Conservation (phyloP, 352 stramenopile species). For the Globisporangium abappressorium region DNA sequence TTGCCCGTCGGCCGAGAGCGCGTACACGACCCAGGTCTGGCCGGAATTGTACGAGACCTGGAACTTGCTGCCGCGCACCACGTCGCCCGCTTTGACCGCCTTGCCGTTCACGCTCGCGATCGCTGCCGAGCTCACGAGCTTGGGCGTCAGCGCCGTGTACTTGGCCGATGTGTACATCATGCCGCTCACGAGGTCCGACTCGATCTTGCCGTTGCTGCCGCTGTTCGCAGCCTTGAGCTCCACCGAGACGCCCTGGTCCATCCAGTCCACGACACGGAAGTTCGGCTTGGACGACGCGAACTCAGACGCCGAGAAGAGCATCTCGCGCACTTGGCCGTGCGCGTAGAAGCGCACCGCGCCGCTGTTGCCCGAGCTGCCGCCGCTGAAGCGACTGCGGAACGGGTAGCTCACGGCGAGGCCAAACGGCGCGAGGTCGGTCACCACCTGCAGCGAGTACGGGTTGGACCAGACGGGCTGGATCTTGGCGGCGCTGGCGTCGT, state of each 20-base stretch:
- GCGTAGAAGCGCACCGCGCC: constrained; percentile 57
- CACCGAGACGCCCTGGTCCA: constrained; percentile 59
- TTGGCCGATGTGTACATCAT: constrained; percentile 67
- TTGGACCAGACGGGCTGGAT: constrained; percentile 60
- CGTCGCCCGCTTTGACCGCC: constrained; percentile 35
- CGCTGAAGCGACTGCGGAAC: constrained; percentile 58
- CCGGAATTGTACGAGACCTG: constrained; percentile 49
- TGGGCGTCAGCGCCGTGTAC: constrained; percentile 53
- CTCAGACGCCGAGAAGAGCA: constrained; percentile 56
- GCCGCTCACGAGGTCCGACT: constrained; percentile 54
- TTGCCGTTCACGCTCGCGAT: constrained; percentile 39
- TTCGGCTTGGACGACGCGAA: constrained; percentile 37
- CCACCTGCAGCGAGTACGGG: constrained; percentile 57
- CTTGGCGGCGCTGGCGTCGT: constrained; percentile 30
- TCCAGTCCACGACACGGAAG: constrained; percentile 59
- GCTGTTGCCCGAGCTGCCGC: constrained; percentile 50
- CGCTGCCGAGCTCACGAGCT: constrained; percentile 32
- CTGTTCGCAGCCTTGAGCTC: constrained; percentile 30
- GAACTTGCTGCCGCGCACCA: constrained; percentile 39
- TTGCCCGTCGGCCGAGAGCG: constrained; percentile 36
- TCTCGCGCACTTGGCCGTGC: constrained; percentile 64
- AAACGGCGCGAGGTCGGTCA: constrained; percentile 44
- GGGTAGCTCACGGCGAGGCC: constrained; percentile 60
- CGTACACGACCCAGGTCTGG: constrained; percentile 60
- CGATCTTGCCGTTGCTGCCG: constrained; percentile 22